Base-by-base conservation (phyloP, 2,329 filamentous ascomycete genomes). In the Diplodia mutila region DNA sequence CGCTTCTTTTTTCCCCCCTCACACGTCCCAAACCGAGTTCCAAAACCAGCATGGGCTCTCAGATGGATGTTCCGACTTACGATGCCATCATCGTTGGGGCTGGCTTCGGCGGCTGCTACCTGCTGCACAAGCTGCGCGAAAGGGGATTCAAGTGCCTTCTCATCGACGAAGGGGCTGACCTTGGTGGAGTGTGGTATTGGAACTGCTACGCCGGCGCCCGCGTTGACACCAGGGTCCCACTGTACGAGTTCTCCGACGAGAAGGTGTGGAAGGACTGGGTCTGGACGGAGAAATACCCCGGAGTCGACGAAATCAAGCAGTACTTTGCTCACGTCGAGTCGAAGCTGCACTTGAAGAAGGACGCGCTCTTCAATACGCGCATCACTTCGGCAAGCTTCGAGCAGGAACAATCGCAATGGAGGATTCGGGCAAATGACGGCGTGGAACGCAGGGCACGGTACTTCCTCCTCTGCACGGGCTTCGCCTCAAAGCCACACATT, bases 321-420 rank as follows among this genome's bases (percentile, higher is more conserved):
- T 90, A 90, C 74, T 90, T 90, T 72, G 82, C 86, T 16, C 84
- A 87, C 61, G 83, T 87, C 21, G 87, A 88, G 65, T 84, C 84
- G 67, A 80, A 84, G 3, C 71, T 87, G 6, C 76, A 82, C 14
- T 76, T 89, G n/a, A 86, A 83, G 73, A 88, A 87, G 70, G 85
- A 89, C 68, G 82, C 79, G 29, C 78, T 83, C 1, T 89, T 88
- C 74, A 83, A 87, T 67, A 86, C 84, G 0, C 81, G 84, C 3
- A 86, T 89, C 3, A 76, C 82, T 0, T 80, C 81, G 11, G 85
- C 83, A 8, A 78, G 82, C 2, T 88, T 86, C 63, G 82, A 87
- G 51, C 81, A 81, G 9, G 68, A 71, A 0, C 74, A 77, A 0
- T 81, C 80, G 0, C 83, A 79, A 65, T 89, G 86, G 86, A 73